Evolutionary conservation across 768 basidiomycete genomes (phyloP), one percentile per base, ranked within the genome.

Genomic region (Boletus sp.): DNA sequence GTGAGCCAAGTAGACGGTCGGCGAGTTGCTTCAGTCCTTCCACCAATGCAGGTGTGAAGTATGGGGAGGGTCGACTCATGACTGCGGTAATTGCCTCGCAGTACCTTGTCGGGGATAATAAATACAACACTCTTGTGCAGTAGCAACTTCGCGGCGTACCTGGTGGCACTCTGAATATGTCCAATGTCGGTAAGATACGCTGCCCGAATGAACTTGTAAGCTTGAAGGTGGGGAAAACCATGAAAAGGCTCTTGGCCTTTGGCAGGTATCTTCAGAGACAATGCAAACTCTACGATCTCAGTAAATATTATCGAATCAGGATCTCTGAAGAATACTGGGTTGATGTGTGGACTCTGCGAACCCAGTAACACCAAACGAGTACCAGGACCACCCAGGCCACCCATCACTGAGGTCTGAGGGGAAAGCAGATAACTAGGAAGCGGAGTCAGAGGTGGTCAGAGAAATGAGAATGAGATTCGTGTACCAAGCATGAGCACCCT

Each of bases 401-500:
- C 85, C 13, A 95, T 72, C 15, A 82, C 75, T 11, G 92, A 79
- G 0, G 92, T 88, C 60, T 89, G 88, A 14, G 88, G 86, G 3
- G 96, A 88, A 38, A 98, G 80, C 6, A 98, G 75, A 65, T 95
- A 93, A 66, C 93, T 96, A 8, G 53, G 39, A 55, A 44, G 47
- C 11, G 54, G 17, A 6, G 19, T 67, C 50, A 60, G 38, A 37
- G 11, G 15, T 17, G 23, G 39, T 45, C 27, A 43, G 25, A 30
- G n/a, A 41, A 29, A 7, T 30, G 23, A 35, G 25, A 51, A 32
- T 15, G 6, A 44, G 32, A 27, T 50, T 47, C 21, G 11, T 74
- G 58, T 64, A 98, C 96, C 97, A 99, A 54, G 78, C 83, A 76
- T 98, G 95, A 23, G 93, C 93, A 17, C 94, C 93, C 61, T 94